phyloP scores from a whole-genome alignment of 768 basidiomycete species.

The Boletus edulis region DNA sequence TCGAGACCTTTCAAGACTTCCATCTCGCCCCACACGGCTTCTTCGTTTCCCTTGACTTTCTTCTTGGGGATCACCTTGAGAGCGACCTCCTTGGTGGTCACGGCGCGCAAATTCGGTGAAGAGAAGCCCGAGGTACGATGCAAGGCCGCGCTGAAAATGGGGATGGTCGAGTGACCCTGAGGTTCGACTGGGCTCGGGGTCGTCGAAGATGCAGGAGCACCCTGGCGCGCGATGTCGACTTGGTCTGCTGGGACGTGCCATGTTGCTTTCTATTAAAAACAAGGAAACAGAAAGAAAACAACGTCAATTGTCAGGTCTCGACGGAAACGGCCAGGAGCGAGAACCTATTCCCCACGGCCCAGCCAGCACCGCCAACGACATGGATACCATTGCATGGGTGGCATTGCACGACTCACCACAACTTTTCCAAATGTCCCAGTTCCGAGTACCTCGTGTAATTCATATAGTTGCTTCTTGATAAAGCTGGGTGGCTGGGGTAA shows the following conservation, averaged over 20 bases:
- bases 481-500: conserved; percentile 85
- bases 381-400: background rate
- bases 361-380: background rate
- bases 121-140: conserved; percentile 19
- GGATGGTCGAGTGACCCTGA: conserved; percentile 27
- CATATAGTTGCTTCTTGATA: conserved; percentile 80
- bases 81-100: conserved; percentile 69
- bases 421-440: conserved; percentile 91
- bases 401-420: conserved; percentile 47
- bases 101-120: conserved; percentile 27
- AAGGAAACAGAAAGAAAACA: background rate
- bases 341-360: background rate
- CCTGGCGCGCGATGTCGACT: conserved; percentile 51
- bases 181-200: conserved; percentile 18
- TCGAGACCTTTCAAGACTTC: conserved; percentile 85
- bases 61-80: conserved; percentile 94
- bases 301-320: background rate
- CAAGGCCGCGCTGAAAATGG: conserved; percentile 26
- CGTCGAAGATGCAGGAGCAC: conserved; percentile 45
- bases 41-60: conserved; percentile 90
- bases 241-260: conserved; percentile 74
- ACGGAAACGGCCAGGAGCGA: background rate
- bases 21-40: conserved; percentile 90
- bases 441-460: conserved; percentile 70
- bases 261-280: conserved; percentile 54